Evolutionary conservation across 352 stramenopile species (phyloP).

Genomic region (Phytophthora gonapodyides): DNA sequence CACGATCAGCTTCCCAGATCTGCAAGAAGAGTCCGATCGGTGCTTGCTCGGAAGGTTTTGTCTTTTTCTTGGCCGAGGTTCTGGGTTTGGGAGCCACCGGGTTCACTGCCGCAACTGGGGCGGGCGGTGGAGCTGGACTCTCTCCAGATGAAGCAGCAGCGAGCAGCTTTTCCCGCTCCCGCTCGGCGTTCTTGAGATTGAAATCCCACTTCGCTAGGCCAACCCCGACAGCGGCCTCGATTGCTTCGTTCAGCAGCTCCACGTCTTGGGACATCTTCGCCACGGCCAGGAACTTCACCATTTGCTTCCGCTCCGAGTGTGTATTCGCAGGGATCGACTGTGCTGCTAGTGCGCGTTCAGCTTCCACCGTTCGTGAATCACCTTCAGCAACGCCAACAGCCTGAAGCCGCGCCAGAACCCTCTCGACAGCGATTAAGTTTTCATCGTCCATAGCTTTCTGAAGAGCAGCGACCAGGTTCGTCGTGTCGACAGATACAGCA

Average conservation of each 20-base stretch:
- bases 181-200: conserved; percentile 78
- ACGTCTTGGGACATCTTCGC: conserved; percentile 74
- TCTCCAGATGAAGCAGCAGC: conserved; percentile 21
- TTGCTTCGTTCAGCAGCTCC: conserved; percentile 66
- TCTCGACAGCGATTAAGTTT: conserved; percentile 68
- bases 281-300: conserved; percentile 77
- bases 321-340: conserved; percentile 44
- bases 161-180: conserved; percentile 65
- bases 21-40: conserved; percentile 41
- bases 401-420: conserved; percentile 50
- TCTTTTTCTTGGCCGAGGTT: conserved; percentile 25
- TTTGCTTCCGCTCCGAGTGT: conserved; percentile 70
- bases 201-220: conserved; percentile 85
- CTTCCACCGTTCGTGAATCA: conserved; percentile 39
- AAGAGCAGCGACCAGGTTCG: conserved; percentile 50
- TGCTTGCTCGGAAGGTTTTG: conserved; percentile 14
- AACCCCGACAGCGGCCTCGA: conserved; percentile 57
- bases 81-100: conserved; percentile 12
- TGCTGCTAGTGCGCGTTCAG: conserved; percentile 35
- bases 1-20: conserved; percentile 44
- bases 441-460: conserved; percentile 71
- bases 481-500: conserved; percentile 37
- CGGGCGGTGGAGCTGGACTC: neutral
- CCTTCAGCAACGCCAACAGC: conserved; percentile 37
- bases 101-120: conserved; percentile 13